A percentile compares a stretch with the other conserved stretches of the same genome.
phyloP scores from a whole-genome alignment of 2,329 filamentous ascomycete genomes.

The Epicoccum sorghinum region DNA sequence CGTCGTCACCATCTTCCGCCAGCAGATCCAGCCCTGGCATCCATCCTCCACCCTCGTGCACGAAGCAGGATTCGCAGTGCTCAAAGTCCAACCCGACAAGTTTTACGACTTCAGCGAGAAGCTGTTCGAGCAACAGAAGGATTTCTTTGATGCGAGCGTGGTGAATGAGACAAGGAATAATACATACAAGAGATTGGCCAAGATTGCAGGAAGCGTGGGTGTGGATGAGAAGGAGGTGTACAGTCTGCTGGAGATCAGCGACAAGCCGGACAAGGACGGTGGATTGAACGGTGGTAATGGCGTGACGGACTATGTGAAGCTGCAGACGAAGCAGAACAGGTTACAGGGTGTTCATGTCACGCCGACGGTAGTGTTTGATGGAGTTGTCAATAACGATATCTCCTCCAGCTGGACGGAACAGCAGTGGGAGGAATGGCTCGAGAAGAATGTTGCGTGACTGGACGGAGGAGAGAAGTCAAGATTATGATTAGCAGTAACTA shows the following conservation, averaged over 20 bases:
- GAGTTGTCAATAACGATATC: conserved; percentile 78
- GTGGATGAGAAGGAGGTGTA: conserved; percentile 75
- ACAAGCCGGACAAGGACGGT: conserved; percentile 70
- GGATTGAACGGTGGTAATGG: conserved; percentile 78
- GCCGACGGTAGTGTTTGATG: conserved; percentile 88
- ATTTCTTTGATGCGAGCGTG: conserved; percentile 84
- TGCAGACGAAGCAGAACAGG: conserved; percentile 79
- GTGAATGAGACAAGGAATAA: conserved; percentile 84
- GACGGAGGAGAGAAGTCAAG: conserved; percentile 2
- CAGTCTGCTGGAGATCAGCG: conserved; percentile 69
- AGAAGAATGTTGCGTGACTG: conserved; percentile 65
- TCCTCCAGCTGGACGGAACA: conserved; percentile 72
- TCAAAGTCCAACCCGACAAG: conserved; percentile 69
- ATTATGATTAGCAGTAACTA: not conserved
- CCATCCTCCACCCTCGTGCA: conserved; percentile 73
- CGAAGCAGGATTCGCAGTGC: conserved; percentile 83
- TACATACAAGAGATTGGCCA: conserved; percentile 80
- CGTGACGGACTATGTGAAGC: conserved; percentile 84
- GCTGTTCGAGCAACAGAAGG: conserved; percentile 72
- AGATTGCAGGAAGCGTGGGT: conserved; percentile 72
- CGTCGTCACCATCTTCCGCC: conserved; percentile 81
- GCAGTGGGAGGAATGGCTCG: conserved; percentile 69
- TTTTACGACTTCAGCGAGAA: conserved; percentile 81
- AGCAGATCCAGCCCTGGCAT: conserved; percentile 95
- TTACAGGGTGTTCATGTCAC: conserved; percentile 86